Percentiles rank a stretch among this genome's conserved stretches.
phyloP scores from a whole-genome alignment of 2,329 filamentous ascomycete genomes.

The Xylaria sp. region DNA sequence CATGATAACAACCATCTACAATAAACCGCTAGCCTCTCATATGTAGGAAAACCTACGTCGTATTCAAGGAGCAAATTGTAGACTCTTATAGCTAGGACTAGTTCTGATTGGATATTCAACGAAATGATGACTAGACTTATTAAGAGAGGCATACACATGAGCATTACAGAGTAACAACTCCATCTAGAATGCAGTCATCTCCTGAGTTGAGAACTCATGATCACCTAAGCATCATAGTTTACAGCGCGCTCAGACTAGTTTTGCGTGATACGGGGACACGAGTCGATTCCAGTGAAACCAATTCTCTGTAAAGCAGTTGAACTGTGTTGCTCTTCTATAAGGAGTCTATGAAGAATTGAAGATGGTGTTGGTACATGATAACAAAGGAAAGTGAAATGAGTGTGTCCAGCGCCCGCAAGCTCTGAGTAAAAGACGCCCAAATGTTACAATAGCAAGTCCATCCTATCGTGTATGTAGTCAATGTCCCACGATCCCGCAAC shows the following conservation, averaged over 20 bases:
- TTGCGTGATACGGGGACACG: neutral
- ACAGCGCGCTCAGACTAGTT: neutral
- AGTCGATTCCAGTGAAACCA: neutral
- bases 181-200: neutral
- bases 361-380: constrained; percentile 29
- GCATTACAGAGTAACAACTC: neutral
- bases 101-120: neutral
- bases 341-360: constrained; percentile 33
- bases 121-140: neutral
- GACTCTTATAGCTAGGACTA: neutral
- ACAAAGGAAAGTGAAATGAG: constrained; percentile 30
- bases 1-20: neutral
- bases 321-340: constrained; percentile 29
- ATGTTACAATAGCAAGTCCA: constrained; percentile 15
- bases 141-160: neutral
- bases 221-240: neutral
- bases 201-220: neutral
- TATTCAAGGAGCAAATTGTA: neutral
- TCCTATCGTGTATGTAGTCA: constrained; percentile 20
- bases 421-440: constrained; percentile 6
- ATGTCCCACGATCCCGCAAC: constrained; percentile 7
- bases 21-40: neutral
- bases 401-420: constrained; percentile 9
- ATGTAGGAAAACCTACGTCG: neutral
- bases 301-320: constrained; percentile 6